These are phyloP conservation scores for Halteria grandinella DNA, from an alignment of 73 alveolate genomes.

Conservation along the genomic window DNA sequence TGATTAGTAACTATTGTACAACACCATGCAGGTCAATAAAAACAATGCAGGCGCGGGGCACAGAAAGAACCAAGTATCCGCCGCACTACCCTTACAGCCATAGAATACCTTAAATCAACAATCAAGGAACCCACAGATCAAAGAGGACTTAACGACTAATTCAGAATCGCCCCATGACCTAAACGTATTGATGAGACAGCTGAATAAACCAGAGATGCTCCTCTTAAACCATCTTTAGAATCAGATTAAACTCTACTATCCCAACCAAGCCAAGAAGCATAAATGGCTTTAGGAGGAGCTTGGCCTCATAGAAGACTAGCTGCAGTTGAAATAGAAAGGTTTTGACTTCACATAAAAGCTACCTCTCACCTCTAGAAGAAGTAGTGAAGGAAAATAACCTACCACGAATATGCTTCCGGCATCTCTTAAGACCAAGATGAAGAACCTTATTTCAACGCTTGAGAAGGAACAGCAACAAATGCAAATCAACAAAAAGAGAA, in stretches of 20 bases:
- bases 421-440: conserved; percentile 15
- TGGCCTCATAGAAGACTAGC: not conserved
- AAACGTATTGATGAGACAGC: conserved; percentile 4
- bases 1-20: no score
- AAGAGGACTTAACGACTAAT: no score
- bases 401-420: not conserved
- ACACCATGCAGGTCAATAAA: no score
- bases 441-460: conserved; percentile 13
- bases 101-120: no score
- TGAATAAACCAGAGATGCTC: conserved; percentile 51
- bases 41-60: no score
- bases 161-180: conserved; percentile 35
- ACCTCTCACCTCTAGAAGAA: not conserved
- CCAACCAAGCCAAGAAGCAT: conserved; percentile 32
- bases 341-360: not conserved
- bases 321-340: not conserved
- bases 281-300: conserved; percentile 33
- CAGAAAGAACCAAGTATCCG: no score
- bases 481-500: not conserved
- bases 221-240: conserved; percentile 29
- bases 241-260: conserved; percentile 36
- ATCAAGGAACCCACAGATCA: no score
- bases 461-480: not conserved
- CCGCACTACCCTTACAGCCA: no score
- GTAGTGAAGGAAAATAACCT: no score